phyloP scores from a whole-genome alignment of 805 yeast species.

The Kazachstania africana region DNA sequence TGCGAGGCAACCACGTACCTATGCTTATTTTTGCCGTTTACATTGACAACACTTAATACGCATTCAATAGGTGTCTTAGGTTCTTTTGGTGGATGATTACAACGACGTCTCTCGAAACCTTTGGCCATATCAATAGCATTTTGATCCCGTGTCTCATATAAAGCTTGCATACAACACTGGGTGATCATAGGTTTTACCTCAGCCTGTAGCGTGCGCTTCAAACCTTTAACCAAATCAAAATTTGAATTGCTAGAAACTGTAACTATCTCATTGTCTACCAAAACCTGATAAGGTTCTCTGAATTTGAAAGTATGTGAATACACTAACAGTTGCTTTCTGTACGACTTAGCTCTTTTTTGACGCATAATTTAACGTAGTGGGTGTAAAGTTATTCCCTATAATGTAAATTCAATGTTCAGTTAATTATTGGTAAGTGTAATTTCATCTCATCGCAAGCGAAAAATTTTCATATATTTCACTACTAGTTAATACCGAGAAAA shows the following conservation, averaged over 20 bases:
- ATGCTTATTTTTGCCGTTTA: conserved; percentile 75
- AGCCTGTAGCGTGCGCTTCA: conserved; percentile 69
- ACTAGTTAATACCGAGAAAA: too few relatives aligned
- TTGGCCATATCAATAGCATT: conserved; percentile 74
- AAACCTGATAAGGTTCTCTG: conserved; percentile 84
- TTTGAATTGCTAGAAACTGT: conserved; percentile 52
- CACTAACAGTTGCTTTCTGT: conserved; percentile 83
- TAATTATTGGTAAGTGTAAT: too few relatives aligned
- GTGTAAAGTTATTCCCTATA: too few relatives aligned
- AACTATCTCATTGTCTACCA: conserved; percentile 74
- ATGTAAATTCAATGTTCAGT: too few relatives aligned
- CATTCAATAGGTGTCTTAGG: conserved; percentile 65
- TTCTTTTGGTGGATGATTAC: conserved; percentile 64
- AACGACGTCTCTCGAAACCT: conserved; percentile 78
- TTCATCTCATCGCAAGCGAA: too few relatives aligned
- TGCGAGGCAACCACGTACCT: conserved; percentile 86
- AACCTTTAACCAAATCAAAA: conserved; percentile 71
- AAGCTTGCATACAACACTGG: conserved; percentile 85
- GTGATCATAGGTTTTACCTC: conserved; percentile 86
- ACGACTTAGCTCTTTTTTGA: conserved; percentile 90
- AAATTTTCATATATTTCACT: too few relatives aligned
- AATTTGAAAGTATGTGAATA: conserved; percentile 80
- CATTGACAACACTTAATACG: conserved; percentile 52
- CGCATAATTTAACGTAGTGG: too few relatives aligned
- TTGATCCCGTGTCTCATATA: conserved; percentile 63